These are phyloP conservation scores for Zangia roseola DNA, from an alignment of 768 basidiomycete species.

Conservation along the genomic window DNA sequence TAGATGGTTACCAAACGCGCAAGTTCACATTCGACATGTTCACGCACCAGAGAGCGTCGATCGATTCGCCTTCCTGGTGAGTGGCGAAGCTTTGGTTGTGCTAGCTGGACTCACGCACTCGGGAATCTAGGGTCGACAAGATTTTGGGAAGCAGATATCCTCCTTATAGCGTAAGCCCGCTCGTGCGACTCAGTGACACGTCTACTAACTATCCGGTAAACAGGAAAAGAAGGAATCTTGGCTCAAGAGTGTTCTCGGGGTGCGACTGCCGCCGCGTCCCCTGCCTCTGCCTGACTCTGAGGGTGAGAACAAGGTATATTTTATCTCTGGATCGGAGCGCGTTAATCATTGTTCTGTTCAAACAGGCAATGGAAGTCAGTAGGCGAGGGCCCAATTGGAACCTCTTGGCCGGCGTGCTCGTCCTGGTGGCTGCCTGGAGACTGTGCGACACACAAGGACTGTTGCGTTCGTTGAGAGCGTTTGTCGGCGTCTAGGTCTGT, in stretches of 20 bases:
- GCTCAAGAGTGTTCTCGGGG: slow-evolving; percentile 14
- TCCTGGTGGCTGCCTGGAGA: slow-evolving; percentile 2
- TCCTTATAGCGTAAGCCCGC: slow-evolving; percentile 25
- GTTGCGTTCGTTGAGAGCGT: slow-evolving; percentile 1
- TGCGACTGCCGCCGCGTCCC: slow-evolving; percentile 23
- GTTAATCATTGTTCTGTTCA: slow-evolving; percentile 12
- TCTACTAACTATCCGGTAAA: neutral
- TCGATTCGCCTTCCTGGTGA: slow-evolving; percentile 41
- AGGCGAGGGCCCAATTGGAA: slow-evolving; percentile 1
- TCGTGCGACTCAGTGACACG: neutral
- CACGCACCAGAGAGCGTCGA: slow-evolving; percentile 65
- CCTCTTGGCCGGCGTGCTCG: slow-evolving; percentile 7
- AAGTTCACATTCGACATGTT: slow-evolving; percentile 77
- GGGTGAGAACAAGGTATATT: slow-evolving; percentile 13
- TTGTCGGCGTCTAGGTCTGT: slow-evolving; percentile 22
- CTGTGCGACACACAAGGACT: neutral
- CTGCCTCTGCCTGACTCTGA: slow-evolving; percentile 6
- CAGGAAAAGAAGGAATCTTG: slow-evolving; percentile 28
- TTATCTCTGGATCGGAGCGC: neutral
- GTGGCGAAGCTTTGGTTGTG: neutral
- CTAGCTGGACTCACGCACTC: neutral
- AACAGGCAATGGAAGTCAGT: slow-evolving; percentile 1
- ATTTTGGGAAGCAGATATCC: slow-evolving; percentile 30
- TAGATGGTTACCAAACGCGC: slow-evolving; percentile 69
- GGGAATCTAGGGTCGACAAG: slow-evolving; percentile 20